A percentile compares a stretch with the other conserved stretches of the same genome.
Evolutionary conservation across 768 basidiomycete genomes (phyloP).

Genomic region (Termitomyces sp.): DNA sequence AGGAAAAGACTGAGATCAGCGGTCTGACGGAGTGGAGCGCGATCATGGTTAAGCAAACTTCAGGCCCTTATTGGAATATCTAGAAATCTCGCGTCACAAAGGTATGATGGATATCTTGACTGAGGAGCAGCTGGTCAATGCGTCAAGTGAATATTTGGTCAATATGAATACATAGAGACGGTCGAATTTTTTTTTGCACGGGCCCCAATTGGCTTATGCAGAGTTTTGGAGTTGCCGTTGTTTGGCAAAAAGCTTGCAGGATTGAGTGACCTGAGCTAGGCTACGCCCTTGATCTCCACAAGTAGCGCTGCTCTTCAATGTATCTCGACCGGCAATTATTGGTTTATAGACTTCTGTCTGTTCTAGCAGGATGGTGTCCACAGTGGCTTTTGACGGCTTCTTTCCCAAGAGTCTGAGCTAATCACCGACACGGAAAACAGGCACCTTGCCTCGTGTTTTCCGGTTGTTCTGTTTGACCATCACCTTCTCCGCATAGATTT

Average conservation of each 20-base stretch:
- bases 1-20: not conserved
- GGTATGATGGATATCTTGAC: too few species aligned
- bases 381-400: not conserved
- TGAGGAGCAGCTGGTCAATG: too few species aligned
- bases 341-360: not conserved
- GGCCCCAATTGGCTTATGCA: too few species aligned
- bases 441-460: constrained; percentile 6
- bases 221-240: too few species aligned
- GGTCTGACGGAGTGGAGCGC: not conserved
- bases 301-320: too few species aligned
- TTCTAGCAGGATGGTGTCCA: not conserved
- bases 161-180: too few species aligned
- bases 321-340: not conserved
- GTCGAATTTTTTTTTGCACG: too few species aligned
- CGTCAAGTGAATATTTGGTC: too few species aligned
- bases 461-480: not conserved
- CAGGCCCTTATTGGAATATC: not conserved
- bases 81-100: too few species aligned
- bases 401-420: not conserved
- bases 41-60: not conserved
- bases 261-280: too few species aligned
- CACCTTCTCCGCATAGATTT: not conserved
- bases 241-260: too few species aligned
- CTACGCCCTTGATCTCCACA: too few species aligned
- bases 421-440: not conserved